Conservation (phyloP, 441 rosid genomes). For the Pelargonium cotyledonis region DNA sequence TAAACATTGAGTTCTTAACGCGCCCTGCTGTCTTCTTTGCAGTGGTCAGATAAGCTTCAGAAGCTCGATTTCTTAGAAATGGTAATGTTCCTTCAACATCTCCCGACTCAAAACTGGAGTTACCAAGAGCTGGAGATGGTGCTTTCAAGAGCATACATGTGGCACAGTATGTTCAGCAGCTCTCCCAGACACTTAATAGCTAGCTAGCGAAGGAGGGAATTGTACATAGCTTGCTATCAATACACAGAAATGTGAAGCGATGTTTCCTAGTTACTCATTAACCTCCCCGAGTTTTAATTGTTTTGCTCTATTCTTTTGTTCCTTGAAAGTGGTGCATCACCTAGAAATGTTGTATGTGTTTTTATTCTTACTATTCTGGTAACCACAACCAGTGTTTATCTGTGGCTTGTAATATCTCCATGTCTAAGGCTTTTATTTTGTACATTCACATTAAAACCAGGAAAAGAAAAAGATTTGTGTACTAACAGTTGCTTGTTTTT, state of each 20-base stretch:
- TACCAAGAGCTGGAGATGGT: slow-evolving; percentile 90
- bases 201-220: slow-evolving; percentile 36
- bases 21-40: slow-evolving; percentile 13
- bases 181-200: slow-evolving; percentile 66
- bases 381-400: slow-evolving; percentile 6
- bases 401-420: slow-evolving; percentile 28
- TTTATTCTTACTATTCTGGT: slow-evolving; percentile 6
- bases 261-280: neutral
- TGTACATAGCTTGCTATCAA: neutral
- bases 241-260: neutral
- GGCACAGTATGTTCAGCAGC: slow-evolving; percentile 95
- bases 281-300: neutral
- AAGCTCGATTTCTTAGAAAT: slow-evolving; percentile 93
- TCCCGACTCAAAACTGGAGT: slow-evolving; percentile 82
- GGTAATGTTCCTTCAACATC: slow-evolving; percentile 98
- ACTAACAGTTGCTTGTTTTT: neutral
- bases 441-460: slow-evolving; percentile 16
- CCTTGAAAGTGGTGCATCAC: slow-evolving; percentile 6
- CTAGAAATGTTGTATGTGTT: slow-evolving; percentile 14
- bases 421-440: slow-evolving; percentile 18
- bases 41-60: slow-evolving; percentile 91
- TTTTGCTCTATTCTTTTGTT: slow-evolving; percentile 8
- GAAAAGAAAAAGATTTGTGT: neutral
- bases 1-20: neutral
- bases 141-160: slow-evolving; percentile 83